Evolutionary conservation across 2,329 filamentous ascomycete species (phyloP).

Genomic region (Parastagonospora nodorum): DNA sequence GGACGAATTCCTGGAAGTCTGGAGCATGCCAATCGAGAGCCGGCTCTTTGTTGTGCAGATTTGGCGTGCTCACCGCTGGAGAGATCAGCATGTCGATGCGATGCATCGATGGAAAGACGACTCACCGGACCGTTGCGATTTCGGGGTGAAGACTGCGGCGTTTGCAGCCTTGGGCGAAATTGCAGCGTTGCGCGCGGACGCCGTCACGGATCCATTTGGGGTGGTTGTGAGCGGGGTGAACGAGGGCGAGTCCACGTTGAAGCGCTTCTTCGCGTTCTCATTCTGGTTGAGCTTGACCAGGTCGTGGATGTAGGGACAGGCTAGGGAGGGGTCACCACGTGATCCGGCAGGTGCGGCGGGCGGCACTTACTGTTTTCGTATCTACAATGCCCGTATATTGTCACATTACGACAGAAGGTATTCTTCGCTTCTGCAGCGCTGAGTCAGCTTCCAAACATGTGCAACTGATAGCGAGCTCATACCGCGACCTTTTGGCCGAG

Average conservation of each 20-base stretch:
- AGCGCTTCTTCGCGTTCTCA: slow-evolving; percentile 69
- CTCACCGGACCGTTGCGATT: slow-evolving; percentile 55
- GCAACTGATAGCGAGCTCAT: slow-evolving; percentile 21
- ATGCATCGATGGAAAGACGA: slow-evolving; percentile 12
- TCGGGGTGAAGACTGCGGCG: slow-evolving; percentile 83
- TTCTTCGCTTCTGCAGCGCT: slow-evolving; percentile 69
- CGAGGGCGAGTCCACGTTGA: slow-evolving; percentile 95
- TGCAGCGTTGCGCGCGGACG: slow-evolving; percentile 68
- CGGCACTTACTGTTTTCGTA: slow-evolving; percentile 74
- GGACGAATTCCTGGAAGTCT: slow-evolving; percentile 60
- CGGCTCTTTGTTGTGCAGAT: slow-evolving; percentile 52
- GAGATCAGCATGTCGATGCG: slow-evolving; percentile 17
- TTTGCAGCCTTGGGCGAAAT: slow-evolving; percentile 91
- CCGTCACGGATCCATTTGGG: slow-evolving; percentile 52
- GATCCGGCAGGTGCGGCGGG: slow-evolving; percentile 6
- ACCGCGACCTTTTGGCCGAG: slow-evolving; percentile 52
- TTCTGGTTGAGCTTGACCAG: slow-evolving; percentile 65
- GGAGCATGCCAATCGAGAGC: slow-evolving; percentile 55
- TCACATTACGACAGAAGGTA: slow-evolving; percentile 87
- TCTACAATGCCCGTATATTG: slow-evolving; percentile 91
- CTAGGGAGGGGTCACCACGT: slow-evolving; percentile 30
- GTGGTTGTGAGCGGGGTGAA: slow-evolving; percentile 75
- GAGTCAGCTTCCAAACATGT: slow-evolving; percentile 23
- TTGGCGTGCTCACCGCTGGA: slow-evolving; percentile 50
- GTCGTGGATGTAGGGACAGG: slow-evolving; percentile 87